Conservation (phyloP, 2,329 filamentous ascomycete species). For the Huntiella decipiens region DNA sequence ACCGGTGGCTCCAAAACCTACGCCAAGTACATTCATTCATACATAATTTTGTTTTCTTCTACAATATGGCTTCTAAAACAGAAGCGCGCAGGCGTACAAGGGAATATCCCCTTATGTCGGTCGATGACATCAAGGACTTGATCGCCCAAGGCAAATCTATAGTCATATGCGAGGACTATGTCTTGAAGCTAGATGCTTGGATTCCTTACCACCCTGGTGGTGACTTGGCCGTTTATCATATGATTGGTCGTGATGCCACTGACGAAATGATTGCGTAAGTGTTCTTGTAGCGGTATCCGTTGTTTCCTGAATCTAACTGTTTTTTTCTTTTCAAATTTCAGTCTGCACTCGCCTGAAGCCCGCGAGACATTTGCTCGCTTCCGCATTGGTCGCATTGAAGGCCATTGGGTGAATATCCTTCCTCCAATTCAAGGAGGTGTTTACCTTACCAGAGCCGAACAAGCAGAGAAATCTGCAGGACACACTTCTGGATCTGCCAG, state of each 20-base stretch:
- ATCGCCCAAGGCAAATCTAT: slow-evolving; percentile 69
- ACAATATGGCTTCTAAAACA: slow-evolving; percentile 1
- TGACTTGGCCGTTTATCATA: slow-evolving; percentile 75
- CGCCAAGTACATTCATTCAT: neutral
- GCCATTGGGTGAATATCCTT: slow-evolving; percentile 69
- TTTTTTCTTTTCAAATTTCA: slow-evolving; percentile 19
- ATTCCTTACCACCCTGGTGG: slow-evolving; percentile 80
- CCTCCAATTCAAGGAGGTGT: slow-evolving; percentile 82
- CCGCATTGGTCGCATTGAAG: slow-evolving; percentile 65
- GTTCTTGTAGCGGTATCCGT: neutral
- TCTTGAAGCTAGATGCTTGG: slow-evolving; percentile 80
- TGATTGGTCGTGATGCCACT: slow-evolving; percentile 85
- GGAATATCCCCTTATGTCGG: slow-evolving; percentile 21
- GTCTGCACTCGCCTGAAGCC: slow-evolving; percentile 66
- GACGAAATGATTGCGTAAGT: slow-evolving; percentile 81
- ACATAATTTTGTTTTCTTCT: neutral
- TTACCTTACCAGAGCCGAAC: slow-evolving; percentile 27
- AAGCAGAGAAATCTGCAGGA: slow-evolving; percentile 1
- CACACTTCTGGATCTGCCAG: slow-evolving; percentile 23
- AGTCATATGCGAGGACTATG: slow-evolving; percentile 61
- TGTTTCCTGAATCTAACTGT: slow-evolving; percentile 10
- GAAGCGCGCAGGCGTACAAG: slow-evolving; percentile 10
- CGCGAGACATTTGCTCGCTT: slow-evolving; percentile 60
- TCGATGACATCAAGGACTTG: slow-evolving; percentile 39
- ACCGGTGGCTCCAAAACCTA: neutral